Base-by-base conservation (phyloP, 108 stramenopile genomes). In the Hondaea fermentalgiana region DNA sequence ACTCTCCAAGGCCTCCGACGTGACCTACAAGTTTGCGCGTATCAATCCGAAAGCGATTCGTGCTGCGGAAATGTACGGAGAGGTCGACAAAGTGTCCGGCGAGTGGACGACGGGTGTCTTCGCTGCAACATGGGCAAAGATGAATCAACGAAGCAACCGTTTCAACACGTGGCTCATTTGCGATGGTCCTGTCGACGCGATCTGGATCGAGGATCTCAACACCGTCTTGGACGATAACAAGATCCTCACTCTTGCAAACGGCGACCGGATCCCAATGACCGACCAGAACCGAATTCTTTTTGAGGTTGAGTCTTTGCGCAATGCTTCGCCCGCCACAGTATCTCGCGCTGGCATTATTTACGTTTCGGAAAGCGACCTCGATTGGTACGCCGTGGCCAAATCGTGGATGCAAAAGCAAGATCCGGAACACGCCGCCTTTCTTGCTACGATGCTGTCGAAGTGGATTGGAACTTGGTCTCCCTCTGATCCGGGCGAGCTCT, bases 121-220 rank as follows among this genome's bases (percentile, higher is more conserved):
- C 91, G 96, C 97, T 10, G 96, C 96, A 44, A 96, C 96, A 89
- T 97, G 96, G 96, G 96, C 94, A 43, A 96, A 96, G 71, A 95
- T 93, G 94, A 97, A 97, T 93, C 96, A 95, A 72, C 94, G 96
- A 58, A 92, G 88, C 72, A 96, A 96, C 88, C 10, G 23, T 5
- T 96, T 95, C 95, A 96, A 96, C 91, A 97, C 96, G 0, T 97
- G 96, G 96, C 96, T 97, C 90, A 96, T 96, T 87, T 96, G 95
- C 72, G 97, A 97, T 91, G 97, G 97, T 0, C 97, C 97, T 28
- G 97, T 97, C 25, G 97, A 97, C 93, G 96, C 96, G 19, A 97
- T 97, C 90, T 97, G 97, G 97, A 97, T 97, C 69, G 97, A 97
- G 92, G 96, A 96, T 91, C 95, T 97, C 21, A 97, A 97, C 90